These are phyloP conservation scores for Nicotiana benthamiana DNA, from an alignment of 257 asterid genomes.

Conservation along the genomic window DNA sequence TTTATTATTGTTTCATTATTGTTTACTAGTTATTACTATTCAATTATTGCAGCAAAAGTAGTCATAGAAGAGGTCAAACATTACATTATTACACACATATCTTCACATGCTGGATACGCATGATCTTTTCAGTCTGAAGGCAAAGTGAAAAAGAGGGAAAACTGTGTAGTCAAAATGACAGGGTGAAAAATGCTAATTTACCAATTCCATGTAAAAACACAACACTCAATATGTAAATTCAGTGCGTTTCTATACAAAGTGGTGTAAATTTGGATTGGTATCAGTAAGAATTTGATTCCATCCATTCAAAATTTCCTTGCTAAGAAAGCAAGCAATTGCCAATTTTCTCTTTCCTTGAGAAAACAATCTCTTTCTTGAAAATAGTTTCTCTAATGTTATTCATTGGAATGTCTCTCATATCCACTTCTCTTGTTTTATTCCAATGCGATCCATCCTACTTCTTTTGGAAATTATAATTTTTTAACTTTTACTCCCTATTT, in stretches of 20 bases:
- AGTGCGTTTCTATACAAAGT: background rate
- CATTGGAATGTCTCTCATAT: background rate
- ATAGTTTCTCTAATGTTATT: background rate
- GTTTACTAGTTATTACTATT: background rate
- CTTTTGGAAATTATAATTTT: background rate
- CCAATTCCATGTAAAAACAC: background rate
- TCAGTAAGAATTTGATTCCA: background rate
- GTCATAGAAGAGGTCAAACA: slow-evolving; percentile 6
- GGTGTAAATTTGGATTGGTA: background rate
- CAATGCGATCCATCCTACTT: background rate
- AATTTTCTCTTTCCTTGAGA: background rate
- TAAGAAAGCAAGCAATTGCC: background rate
- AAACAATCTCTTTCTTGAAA: background rate
- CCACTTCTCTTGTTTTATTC: background rate
- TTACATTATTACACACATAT: background rate
- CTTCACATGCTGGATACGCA: background rate
- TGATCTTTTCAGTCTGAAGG: background rate
- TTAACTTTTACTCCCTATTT: background rate
- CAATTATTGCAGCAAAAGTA: background rate
- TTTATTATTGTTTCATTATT: background rate
- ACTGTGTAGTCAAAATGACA: background rate
- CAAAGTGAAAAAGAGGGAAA: background rate
- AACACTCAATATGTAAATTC: background rate
- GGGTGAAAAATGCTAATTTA: background rate
- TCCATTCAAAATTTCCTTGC: background rate